Conservation (phyloP, 2,329 filamentous ascomycete species). For the Pleomassaria siparia region DNA sequence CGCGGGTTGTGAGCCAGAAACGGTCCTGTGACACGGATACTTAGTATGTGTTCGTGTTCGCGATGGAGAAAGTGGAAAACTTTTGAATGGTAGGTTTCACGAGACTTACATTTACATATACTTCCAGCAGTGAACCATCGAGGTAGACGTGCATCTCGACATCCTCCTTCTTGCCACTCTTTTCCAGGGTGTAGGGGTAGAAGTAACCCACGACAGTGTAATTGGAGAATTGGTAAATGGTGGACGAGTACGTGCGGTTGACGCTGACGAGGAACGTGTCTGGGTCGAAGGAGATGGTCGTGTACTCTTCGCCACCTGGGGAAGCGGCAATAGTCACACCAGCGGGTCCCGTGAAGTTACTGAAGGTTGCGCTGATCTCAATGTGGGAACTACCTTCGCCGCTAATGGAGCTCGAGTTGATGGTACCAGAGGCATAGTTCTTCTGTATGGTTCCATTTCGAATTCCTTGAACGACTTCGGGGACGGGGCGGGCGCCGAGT, state of each 20-base stretch:
- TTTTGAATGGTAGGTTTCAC: background rate
- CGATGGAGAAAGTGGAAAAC: background rate
- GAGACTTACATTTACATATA: slow-evolving; percentile 47
- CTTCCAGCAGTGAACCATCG: slow-evolving; percentile 51
- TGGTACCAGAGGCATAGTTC: slow-evolving; percentile 20
- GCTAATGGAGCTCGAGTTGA: slow-evolving; percentile 25
- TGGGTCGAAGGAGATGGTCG: slow-evolving; percentile 49
- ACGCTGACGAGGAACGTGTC: slow-evolving; percentile 51
- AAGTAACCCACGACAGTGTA: slow-evolving; percentile 50
- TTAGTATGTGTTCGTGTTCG: slow-evolving; percentile 13
- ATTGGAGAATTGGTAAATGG: slow-evolving; percentile 46
- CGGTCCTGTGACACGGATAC: slow-evolving; percentile 32
- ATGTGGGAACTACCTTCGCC: slow-evolving; percentile 41
- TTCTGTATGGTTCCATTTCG: slow-evolving; percentile 31
- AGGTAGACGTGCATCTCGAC: slow-evolving; percentile 50
- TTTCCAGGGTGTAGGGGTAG: slow-evolving; percentile 45
- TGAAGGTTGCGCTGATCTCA: slow-evolving; percentile 45
- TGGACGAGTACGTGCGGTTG: slow-evolving; percentile 47
- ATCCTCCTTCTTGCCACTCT: slow-evolving; percentile 39
- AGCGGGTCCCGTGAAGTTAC: slow-evolving; percentile 42
- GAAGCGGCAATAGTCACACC: slow-evolving; percentile 49
- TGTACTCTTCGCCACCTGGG: slow-evolving; percentile 47
- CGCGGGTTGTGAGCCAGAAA: slow-evolving; percentile 45
- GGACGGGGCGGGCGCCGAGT: slow-evolving; percentile 47
- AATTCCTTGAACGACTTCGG: slow-evolving; percentile 48